Evolutionary conservation across 305 asterid genomes (phyloP), one percentile per base, ranked within the genome.

Genomic region (Rubia balearica): DNA sequence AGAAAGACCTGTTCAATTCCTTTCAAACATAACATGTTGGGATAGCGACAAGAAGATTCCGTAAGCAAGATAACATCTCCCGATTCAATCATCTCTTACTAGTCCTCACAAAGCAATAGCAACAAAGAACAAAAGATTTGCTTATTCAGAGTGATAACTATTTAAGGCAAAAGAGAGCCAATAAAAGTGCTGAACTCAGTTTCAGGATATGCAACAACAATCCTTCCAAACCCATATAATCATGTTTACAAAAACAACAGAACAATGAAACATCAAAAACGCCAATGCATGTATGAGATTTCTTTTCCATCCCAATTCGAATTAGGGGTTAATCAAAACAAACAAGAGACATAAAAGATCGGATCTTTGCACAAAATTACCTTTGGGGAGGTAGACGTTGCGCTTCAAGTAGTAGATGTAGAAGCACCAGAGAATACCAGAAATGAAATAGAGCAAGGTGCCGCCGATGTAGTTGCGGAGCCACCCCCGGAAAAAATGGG

Each of bases 401-500:
- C 81, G 87, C 81, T 90, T 92, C 86, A 85, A 81, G 85, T 85
- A 80, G 82, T 90, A 90, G 79, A 92, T 87, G 61, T 86, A 88
- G 48, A 90, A 70, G 68, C 96, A 88, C 98, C 98, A 92, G 55
- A 92, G 78, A 65, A 85, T 61, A 56, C 98, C 94, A 40, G 96
- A 85, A 5, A 92, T 13, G 24, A 90, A 67, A 67, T 92, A 92
- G 49, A 90, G 82, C 66, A 85, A 71, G 70, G 88, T 81, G 2
- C 96, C 96, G 9, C 95, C 98, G 72, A 87, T 81, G 87, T 81
- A 88, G 86, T 92, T 92, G 13, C 96, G 87, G 73, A 90, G 88
- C 98, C 96, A 92, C 10, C 88, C 89, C 74, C 84, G 80, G 81
- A 49, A 79, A 74, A 90, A 83, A 75, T 87, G 98, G 19, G 96